Base-by-base conservation (phyloP, 345 rosid species). In the Streptanthus diversifolius region DNA sequence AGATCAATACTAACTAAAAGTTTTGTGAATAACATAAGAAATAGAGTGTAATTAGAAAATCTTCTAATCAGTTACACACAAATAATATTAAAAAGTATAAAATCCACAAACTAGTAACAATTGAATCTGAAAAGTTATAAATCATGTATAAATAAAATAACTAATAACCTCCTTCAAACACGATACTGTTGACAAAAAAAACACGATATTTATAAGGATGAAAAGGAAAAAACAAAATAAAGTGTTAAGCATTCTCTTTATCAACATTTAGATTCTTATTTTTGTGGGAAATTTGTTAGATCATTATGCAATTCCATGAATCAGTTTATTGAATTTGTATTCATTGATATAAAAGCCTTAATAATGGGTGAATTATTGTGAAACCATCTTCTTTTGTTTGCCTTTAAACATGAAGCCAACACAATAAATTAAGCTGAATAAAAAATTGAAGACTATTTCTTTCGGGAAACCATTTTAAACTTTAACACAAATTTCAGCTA, bases 401-500 rank as follows among this genome's bases (percentile, higher is more conserved):
- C 70, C 79, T 53, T 75, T 69, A 43, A 69, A 76, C 70, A 76
- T 76, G 75, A 62, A 68, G 63, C 63, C 79, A 60, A 52, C 54
- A 74, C 0, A 48, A 48, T 48, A 74, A 58, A 66, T 39, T 60
- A 67, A 60, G 21, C 47, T 48, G 60, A 60, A 59, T 21, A 13
- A 51, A 51, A 40, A 51, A 5, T 18, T 14, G 41, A 75, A 24
- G 45, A 68, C 41, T 59, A 37, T 49, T 43, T 40, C 4, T 53
- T 29, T 32, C 29, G 54, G 55, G 39, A 24, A 19, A 60, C 57
- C 63, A 12, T 60, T 74, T 3, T 9, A 66, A 37, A 14, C 41
- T 40, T 66, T 74, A 41, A 58, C 4, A 3, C 12, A 55, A 67
- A 30, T 67, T 67, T 30, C 40, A n/a, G 69, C 63, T 41, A 21